Evolutionary conservation across 192 early-diverging fungal species (phyloP).

Genomic region (Backusella luteola): DNA sequence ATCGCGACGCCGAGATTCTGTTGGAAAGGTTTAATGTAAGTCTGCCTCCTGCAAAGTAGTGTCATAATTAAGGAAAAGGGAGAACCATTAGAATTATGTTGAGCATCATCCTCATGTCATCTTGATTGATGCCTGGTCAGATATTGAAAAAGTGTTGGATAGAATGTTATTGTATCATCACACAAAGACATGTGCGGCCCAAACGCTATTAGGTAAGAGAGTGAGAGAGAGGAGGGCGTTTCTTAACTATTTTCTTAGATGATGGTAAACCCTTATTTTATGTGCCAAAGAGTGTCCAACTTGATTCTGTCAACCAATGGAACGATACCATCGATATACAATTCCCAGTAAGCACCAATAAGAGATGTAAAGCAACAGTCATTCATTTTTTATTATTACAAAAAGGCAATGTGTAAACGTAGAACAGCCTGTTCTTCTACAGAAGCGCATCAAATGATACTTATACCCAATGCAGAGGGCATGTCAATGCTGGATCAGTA

Average conservation of each 20-base stretch:
- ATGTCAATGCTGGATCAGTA: slow-evolving; percentile 2
- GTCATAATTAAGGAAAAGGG: neutral
- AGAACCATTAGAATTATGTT: slow-evolving; percentile 15
- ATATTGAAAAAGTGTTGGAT: slow-evolving; percentile 32
- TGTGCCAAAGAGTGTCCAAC: neutral
- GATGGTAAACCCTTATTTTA: neutral
- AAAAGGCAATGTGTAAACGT: slow-evolving; percentile 29
- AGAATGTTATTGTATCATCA: slow-evolving; percentile 20
- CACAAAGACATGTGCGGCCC: slow-evolving; percentile 1
- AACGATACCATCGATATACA: neutral
- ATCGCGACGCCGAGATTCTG: slow-evolving; percentile 1
- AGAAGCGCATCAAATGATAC: slow-evolving; percentile 32
- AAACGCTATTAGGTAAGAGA: neutral
- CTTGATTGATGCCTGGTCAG: slow-evolving; percentile 24
- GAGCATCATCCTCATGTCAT: slow-evolving; percentile 25
- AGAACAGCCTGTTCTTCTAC: slow-evolving; percentile 30
- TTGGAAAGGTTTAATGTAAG: slow-evolving; percentile 23
- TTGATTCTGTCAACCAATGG: slow-evolving; percentile 3
- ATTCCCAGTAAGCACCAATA: slow-evolving; percentile 15
- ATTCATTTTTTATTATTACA: neutral
- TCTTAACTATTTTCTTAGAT: neutral
- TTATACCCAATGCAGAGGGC: slow-evolving; percentile 13
- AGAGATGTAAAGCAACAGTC: too few species aligned
- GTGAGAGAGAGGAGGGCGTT: too few species aligned
- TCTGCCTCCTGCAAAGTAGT: too few species aligned